Conservation (phyloP, 495 filamentous ascomycete genomes). For the Cercophora scortea region DNA sequence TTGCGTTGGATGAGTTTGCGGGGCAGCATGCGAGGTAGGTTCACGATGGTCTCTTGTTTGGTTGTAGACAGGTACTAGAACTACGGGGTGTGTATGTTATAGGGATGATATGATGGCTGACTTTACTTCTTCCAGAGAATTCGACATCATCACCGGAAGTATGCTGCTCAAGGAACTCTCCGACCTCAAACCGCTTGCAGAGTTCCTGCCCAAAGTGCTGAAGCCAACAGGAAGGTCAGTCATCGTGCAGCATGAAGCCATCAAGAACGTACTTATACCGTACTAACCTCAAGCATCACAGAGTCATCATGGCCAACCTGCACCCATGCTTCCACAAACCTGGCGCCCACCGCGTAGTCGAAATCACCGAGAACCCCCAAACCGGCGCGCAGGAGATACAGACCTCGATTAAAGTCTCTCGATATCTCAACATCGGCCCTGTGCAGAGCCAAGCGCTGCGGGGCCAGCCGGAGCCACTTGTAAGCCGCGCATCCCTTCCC, state of each 20-base stretch:
- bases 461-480: neutral
- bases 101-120: too few species aligned
- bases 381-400: neutral
- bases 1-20: neutral
- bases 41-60: neutral
- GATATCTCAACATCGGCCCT: neutral
- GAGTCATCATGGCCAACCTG: neutral
- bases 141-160: neutral
- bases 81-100: too few species aligned
- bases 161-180: constrained; percentile 1
- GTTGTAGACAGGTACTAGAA: too few species aligned
- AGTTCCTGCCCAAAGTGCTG: neutral
- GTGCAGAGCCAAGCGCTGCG: neutral
- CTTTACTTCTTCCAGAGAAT: neutral
- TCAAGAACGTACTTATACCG: too few species aligned
- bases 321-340: neutral
- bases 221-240: neutral
- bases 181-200: neutral
- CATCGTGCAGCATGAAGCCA: neutral
- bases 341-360: neutral
- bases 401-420: neutral
- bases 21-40: neutral
- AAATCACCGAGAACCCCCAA: neutral
- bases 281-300: neutral
- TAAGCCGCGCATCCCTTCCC: neutral